Conservation (phyloP, 2,329 filamentous ascomycete species). For the Podosphaera fusca region DNA sequence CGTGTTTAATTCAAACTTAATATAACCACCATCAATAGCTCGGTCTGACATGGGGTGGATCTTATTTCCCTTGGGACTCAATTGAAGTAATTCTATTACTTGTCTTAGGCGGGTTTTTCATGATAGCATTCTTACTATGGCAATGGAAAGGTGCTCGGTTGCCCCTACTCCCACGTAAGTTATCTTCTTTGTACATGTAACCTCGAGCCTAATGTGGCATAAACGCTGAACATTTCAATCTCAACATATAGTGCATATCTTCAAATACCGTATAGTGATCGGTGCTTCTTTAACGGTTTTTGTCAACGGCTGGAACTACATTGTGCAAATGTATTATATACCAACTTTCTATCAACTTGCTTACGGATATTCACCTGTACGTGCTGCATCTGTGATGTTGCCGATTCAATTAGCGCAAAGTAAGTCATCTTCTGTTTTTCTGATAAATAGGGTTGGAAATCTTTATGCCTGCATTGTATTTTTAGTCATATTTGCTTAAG, state of each 20-base stretch:
- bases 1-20: background rate
- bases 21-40: conserved; percentile 26
- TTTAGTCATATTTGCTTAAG: background rate
- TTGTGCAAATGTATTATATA: background rate
- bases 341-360: background rate
- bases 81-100: conserved; percentile 19
- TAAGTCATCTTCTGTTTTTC: background rate
- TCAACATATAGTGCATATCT: conserved; percentile 28
- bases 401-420: background rate
- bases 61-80: conserved; percentile 34
- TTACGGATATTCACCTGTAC: background rate
- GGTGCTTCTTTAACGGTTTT: background rate
- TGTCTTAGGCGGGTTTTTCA: conserved; percentile 37
- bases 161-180: conserved; percentile 40
- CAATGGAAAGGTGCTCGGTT: conserved; percentile 54
- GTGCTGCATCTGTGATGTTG: background rate
- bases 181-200: background rate
- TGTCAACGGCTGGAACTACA: background rate
- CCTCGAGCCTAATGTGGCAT: background rate
- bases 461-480: background rate
- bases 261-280: conserved; percentile 24
- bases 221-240: background rate
- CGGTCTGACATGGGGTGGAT: conserved; percentile 65
- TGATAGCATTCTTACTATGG: conserved; percentile 38
- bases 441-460: background rate